These are phyloP conservation scores for Casuarina cunninghamiana DNA, from an alignment of 306 rosid species.

Conservation along the genomic window DNA sequence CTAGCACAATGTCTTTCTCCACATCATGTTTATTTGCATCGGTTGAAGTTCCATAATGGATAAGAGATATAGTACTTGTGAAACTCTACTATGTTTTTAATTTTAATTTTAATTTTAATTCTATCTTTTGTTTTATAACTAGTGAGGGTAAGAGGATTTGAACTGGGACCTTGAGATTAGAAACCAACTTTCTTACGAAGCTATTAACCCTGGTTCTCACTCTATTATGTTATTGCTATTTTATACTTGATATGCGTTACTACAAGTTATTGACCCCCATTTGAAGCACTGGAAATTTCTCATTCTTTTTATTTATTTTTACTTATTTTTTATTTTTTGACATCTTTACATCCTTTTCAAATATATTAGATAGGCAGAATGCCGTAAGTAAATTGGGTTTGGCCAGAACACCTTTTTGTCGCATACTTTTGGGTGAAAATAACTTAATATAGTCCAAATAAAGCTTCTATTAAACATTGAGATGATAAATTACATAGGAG, in stretches of 20 bases:
- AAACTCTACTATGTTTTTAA: background rate
- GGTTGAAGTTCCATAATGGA: background rate
- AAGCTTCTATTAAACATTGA: background rate
- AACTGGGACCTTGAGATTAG: no score
- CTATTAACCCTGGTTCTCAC: no score
- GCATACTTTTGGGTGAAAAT: background rate
- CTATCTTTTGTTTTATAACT: no score
- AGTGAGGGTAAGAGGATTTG: no score
- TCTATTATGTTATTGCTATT: background rate
- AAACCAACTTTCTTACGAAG: no score
- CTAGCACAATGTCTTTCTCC: constrained; percentile 11
- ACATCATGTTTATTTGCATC: background rate
- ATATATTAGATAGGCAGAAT: background rate
- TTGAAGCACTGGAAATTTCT: background rate
- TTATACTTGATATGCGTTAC: constrained; percentile 5
- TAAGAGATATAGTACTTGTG: background rate
- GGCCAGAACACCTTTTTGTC: background rate
- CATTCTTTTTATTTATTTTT: background rate
- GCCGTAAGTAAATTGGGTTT: background rate
- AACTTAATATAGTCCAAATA: background rate
- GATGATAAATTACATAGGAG: background rate
- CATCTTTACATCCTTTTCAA: background rate
- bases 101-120: no score
- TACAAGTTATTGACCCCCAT: background rate
- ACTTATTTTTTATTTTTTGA: background rate